phyloP scores from a whole-genome alignment of 1,139 yeast species.

The Yamadazyma epiphylla region DNA sequence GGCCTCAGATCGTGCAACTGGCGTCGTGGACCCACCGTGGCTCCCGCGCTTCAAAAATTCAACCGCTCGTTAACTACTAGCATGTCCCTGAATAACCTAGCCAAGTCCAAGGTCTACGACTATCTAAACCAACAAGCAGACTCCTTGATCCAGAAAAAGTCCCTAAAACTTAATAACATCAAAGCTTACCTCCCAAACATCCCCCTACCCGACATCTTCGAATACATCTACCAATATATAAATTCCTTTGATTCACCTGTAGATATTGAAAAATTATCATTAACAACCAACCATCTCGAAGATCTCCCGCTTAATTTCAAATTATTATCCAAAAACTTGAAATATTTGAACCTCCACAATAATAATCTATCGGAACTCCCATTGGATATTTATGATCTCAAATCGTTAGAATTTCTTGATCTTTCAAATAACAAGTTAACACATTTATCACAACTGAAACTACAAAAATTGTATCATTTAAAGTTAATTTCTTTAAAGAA shows the following conservation, averaged over 20 bases:
- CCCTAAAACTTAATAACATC: conserved; percentile 19
- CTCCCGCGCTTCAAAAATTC: no score
- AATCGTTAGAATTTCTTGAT: conserved; percentile 61
- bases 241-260: conserved; percentile 27
- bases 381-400: conserved; percentile 26
- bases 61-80: background rate
- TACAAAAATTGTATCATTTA: conserved; percentile 40
- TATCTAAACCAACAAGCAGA: conserved; percentile 25
- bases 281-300: conserved; percentile 48
- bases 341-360: conserved; percentile 64
- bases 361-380: conserved; percentile 59
- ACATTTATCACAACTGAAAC: conserved; percentile 36
- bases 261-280: conserved; percentile 49
- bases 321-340: conserved; percentile 40
- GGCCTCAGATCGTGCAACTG: no score
- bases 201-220: conserved; percentile 20
- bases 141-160: conserved; percentile 16
- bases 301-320: conserved; percentile 48
- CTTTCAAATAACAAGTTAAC: conserved; percentile 54
- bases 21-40: no score
- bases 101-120: conserved; percentile 10
- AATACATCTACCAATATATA: conserved; percentile 22
- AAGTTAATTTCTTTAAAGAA: conserved; percentile 61
- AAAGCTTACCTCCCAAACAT: conserved; percentile 6
- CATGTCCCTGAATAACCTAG: conserved; percentile 1